Evolutionary conservation across 768 basidiomycete species (phyloP), one percentile per base, ranked within the genome.

Genomic region (Tricholoma flavovirens): DNA sequence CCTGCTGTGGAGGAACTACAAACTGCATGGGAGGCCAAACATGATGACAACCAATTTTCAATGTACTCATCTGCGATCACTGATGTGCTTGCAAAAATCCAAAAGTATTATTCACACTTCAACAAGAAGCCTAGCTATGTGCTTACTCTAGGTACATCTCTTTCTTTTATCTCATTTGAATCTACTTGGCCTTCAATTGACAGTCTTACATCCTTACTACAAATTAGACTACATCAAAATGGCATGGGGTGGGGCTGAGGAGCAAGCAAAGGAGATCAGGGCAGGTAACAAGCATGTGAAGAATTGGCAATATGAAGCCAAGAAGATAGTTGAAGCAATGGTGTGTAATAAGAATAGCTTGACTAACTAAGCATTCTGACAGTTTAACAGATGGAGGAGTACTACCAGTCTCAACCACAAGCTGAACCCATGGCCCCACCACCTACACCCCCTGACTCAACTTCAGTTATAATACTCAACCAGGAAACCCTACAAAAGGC

Each of bases 121-220:
- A 64, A 66, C 22, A 35, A 57, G 4, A 65, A 65, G 22, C 59
- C 55, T 1, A 33, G 29, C 5, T 63, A 55, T 49, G 53, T 71
- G 2, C 62, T 71, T 0, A 57, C 66, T 1, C 60, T 73, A 0
- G 48, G 71, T 71, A 56, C 22, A 56, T 65, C 24, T 12, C 26
- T 17, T 17, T 9, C n/a, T 12, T 21, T 19, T 8, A 29, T 19
- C 29, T 33, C 21, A 17, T 2, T 32, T 15, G 14, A 26, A 5
- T 7, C 10, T 24, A 64, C 57, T 2, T 53, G 62, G 2, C 64
- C 62, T 38, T 57, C 3, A 19, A 9, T 11, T 5, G 8, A 40
- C 50, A 68, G 66, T 64, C 6, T 51, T 69, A 8, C 68, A 72
- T 32, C 71, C 65, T 0, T 72, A 68, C 48, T 71, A 62, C 53